A percentile compares a stretch with the other conserved stretches of the same genome.
Evolutionary conservation across 2,329 filamentous ascomycete species (phyloP).

Genomic region (Diaporthe aspalathi): DNA sequence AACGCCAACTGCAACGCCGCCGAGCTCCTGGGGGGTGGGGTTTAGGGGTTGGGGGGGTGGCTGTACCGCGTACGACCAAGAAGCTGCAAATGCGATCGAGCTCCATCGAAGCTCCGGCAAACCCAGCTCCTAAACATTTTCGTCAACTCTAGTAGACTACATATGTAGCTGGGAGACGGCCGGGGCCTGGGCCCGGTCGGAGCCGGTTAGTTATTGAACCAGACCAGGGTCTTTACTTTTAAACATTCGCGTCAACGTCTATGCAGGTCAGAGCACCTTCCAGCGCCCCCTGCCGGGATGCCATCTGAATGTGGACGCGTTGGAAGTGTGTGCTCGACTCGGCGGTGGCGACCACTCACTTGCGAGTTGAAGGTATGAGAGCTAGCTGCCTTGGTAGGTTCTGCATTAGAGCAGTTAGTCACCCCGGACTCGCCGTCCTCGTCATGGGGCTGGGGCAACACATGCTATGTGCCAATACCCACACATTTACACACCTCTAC

Average conservation of each 20-base stretch:
- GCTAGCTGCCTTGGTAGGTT: neutral
- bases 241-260: conserved; percentile 5
- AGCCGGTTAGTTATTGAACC: neutral
- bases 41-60: too few relatives aligned
- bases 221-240: neutral
- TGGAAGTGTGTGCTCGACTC: neutral
- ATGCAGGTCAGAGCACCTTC: conserved; percentile 12
- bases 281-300: neutral
- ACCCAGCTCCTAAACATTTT: conserved; percentile 20
- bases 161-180: neutral
- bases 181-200: neutral
- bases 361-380: neutral
- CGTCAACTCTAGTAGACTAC: neutral
- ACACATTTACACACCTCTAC: neutral
- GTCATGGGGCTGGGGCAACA: conserved; percentile 15
- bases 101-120: neutral
- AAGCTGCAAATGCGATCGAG: conserved; percentile 1
- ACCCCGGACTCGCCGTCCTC: conserved; percentile 11
- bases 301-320: neutral
- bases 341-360: conserved; percentile 2
- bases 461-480: neutral
- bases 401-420: neutral
- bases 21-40: neutral
- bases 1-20: neutral
- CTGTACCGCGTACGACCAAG: neutral